Conservation (phyloP, 345 rosid species). For the Citrus medica region DNA sequence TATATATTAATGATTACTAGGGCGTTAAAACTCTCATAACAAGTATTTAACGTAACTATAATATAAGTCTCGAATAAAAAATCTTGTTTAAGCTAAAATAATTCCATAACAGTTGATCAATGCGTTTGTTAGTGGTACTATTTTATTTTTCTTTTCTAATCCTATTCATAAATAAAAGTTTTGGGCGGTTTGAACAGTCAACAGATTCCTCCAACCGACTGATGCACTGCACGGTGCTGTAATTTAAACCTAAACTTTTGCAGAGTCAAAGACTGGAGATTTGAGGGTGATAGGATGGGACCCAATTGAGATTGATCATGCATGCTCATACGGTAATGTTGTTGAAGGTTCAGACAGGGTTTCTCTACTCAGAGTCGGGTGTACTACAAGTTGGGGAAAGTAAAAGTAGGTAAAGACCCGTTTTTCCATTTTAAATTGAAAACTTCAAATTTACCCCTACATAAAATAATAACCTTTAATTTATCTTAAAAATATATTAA, state of each 20-base stretch:
- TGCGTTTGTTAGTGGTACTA: too few species aligned
- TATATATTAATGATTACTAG: fast-evolving
- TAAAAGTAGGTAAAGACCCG: background rate
- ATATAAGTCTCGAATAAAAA: fast-evolving
- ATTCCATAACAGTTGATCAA: too few species aligned
- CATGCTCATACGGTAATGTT: background rate
- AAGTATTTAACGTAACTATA: fast-evolving
- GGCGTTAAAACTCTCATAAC: fast-evolving
- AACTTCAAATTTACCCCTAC: too few species aligned
- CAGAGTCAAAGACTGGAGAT: background rate
- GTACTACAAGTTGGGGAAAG: background rate
- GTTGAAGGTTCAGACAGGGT: background rate
- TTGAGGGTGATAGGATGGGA: background rate
- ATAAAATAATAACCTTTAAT: too few species aligned
- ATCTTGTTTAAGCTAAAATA: fast-evolving
- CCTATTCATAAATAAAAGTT: background rate
- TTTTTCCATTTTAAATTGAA: background rate
- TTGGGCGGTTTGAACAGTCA: slow-evolving; percentile 6
- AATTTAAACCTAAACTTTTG: background rate
- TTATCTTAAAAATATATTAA: too few species aligned
- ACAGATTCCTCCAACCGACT: background rate
- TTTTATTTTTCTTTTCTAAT: too few species aligned
- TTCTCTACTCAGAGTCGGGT: background rate
- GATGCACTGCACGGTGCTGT: background rate
- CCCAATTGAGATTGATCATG: background rate